These are phyloP conservation scores for Picea engelmannii DNA, from an alignment of 83 land plant species.

Conservation along the genomic window DNA sequence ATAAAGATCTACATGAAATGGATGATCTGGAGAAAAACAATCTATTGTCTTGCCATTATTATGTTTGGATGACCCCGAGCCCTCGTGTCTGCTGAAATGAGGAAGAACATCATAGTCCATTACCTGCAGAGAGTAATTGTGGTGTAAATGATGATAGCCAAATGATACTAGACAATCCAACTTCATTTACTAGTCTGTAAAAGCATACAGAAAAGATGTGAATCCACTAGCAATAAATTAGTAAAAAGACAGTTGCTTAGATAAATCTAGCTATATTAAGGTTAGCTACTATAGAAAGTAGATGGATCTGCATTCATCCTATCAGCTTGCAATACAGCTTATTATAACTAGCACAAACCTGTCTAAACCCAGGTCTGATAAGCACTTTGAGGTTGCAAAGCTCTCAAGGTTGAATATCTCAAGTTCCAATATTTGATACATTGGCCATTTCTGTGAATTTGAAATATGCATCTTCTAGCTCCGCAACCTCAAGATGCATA, in stretches of 20 bases:
- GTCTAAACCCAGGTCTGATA: no score
- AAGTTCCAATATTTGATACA: no score
- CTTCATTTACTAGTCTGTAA: neutral
- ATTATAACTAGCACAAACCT: no score
- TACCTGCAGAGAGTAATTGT: conserved; percentile 35
- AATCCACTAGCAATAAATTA: no score
- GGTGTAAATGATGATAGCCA: neutral
- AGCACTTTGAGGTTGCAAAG: no score
- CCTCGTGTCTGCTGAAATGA: conserved; percentile 65
- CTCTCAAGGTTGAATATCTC: no score
- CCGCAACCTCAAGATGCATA: no score
- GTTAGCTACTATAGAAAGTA: neutral
- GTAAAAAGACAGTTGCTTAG: neutral
- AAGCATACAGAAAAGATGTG: neutral
- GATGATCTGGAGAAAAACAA: conserved; percentile 63
- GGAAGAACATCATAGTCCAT: conserved; percentile 77
- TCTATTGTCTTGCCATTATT: conserved; percentile 17
- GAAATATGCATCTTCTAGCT: no score
- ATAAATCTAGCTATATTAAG: neutral
- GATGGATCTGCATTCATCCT: no score
- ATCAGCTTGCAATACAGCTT: no score
- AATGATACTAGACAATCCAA: neutral
- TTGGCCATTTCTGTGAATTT: no score
- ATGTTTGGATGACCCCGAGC: conserved; percentile 63
- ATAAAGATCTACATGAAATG: conserved; percentile 66